phyloP scores from a whole-genome alignment of 1,284 basidiomycete species.

The Rhizoctonia solani region DNA sequence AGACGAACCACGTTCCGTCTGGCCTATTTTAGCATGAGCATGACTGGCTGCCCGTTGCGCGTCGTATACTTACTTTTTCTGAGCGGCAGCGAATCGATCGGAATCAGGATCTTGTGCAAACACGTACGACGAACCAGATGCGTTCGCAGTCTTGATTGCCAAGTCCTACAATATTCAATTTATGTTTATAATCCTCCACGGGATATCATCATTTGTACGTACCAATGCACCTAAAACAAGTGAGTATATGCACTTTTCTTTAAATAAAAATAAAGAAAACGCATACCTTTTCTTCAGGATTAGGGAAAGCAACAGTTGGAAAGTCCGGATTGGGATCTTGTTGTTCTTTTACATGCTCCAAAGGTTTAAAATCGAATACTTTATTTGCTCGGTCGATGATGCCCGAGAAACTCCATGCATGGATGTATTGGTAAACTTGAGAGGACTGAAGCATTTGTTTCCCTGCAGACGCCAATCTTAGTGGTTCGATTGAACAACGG shows the following conservation, averaged over 20 bases:
- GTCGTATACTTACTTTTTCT: conserved; percentile 56
- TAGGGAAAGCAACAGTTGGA: conserved; percentile 82
- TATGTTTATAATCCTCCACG: too few species aligned
- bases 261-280: conserved; percentile 4
- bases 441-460: conserved; percentile 27
- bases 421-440: conserved; percentile 78
- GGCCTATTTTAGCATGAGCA: conserved; percentile 45
- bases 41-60: background rate
- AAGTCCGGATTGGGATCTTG: conserved; percentile 78
- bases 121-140: conserved; percentile 59
- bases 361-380: conserved; percentile 60
- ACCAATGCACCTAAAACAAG: conserved; percentile 59
- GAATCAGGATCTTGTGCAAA: conserved; percentile 86
- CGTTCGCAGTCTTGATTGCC: conserved; percentile 64
- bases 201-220: too few species aligned
- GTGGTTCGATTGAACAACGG: background rate
- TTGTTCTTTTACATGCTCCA: conserved; percentile 65
- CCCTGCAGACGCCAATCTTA: background rate
- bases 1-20: conserved; percentile 65
- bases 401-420: conserved; percentile 83
- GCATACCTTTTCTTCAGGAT: conserved; percentile 87
- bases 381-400: conserved; percentile 63
- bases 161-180: too few species aligned
- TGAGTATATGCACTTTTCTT: conserved; percentile 44
- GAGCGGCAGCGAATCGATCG: conserved; percentile 81